Percentiles rank a stretch among this genome's conserved stretches.
These are phyloP conservation scores for Talaromyces sp. DNA, from an alignment of 2,329 filamentous ascomycete species.

Conservation along the genomic window DNA sequence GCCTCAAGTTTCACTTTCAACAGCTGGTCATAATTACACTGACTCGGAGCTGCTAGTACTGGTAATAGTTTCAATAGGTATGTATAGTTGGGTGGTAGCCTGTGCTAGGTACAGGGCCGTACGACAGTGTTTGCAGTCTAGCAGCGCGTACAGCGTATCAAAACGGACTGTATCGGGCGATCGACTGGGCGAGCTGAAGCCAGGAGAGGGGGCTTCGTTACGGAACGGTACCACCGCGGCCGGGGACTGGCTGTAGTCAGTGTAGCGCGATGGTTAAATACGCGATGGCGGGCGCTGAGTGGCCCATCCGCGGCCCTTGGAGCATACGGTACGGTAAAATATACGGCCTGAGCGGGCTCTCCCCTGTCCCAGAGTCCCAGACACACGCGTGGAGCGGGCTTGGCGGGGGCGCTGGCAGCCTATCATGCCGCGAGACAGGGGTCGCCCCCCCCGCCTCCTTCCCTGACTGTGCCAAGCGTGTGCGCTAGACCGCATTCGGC, in stretches of 20 bases:
- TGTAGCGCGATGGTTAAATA: not conserved
- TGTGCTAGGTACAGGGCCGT: not conserved
- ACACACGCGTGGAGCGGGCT: not conserved
- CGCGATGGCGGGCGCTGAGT: not conserved
- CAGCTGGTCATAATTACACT: not conserved
- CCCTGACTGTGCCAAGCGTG: not conserved
- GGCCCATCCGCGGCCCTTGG: not conserved
- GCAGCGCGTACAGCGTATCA: not conserved
- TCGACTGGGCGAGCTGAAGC: not conserved
- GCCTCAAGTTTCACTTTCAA: not conserved
- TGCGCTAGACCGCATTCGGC: not conserved
- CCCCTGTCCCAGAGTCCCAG: not conserved
- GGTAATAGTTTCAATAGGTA: not conserved
- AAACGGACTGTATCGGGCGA: not conserved
- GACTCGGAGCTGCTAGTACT: not conserved
- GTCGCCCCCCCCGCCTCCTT: not conserved
- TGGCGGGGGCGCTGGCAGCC: not conserved
- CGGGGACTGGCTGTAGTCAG: not conserved
- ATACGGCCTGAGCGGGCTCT: not conserved
- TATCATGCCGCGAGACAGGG: not conserved
- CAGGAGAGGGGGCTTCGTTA: not conserved
- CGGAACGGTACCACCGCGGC: not conserved
- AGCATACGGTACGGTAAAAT: not conserved
- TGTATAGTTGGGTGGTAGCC: not conserved
- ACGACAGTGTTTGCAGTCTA: not conserved